Evolutionary conservation across 768 basidiomycete genomes (phyloP), one percentile per base, ranked within the genome.

Genomic region (Candolleomyces aberdarensis): DNA sequence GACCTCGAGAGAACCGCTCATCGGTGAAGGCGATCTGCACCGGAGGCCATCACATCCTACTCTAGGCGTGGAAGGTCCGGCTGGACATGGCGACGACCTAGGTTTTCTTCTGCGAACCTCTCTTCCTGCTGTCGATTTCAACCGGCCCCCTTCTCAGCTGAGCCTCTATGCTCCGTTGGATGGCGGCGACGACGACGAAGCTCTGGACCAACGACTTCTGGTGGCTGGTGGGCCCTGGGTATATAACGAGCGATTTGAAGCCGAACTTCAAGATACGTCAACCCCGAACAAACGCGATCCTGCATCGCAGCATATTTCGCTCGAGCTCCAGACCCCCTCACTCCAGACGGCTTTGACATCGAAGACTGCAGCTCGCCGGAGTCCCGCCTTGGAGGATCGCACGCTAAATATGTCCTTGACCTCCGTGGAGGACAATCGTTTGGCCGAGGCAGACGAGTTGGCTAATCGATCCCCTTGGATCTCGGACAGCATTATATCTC

Each of bases 401-500:
- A 50, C 60, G 5, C 15, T 49, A 19, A 41, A 56, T 5, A 61
- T 61, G 60, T 61, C 60, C 1, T 41, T 61, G 39, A 61, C 60
- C 3, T 61, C 60, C 3, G 60, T 57, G 29, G 40, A 56, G 20
- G 53, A 55, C 19, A 31, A 46, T 44, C 48, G 17, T 15, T 11
- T 20, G 29, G 20, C 39, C 13, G 22, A 14, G 15, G 47, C 43
- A n/a, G 26, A 52, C 13, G 36, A 36, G 3, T 22, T 51, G 6
- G 41, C 55, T 5, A 48, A 44, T 26, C 60, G 56, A 14, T 57
- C 71, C 22, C 64, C 76, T 13, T 80, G 78, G 78, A 65, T 74
- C 51, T 76, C 74, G 17, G 78, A 80, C 58, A 80, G 78, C 60
- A 64, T 80, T 19, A 77, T 80, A 44, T 80, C 78, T n/a, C 70